These are phyloP conservation scores for Gillenia trifoliata DNA, from an alignment of 306 rosid genomes.

Conservation along the genomic window DNA sequence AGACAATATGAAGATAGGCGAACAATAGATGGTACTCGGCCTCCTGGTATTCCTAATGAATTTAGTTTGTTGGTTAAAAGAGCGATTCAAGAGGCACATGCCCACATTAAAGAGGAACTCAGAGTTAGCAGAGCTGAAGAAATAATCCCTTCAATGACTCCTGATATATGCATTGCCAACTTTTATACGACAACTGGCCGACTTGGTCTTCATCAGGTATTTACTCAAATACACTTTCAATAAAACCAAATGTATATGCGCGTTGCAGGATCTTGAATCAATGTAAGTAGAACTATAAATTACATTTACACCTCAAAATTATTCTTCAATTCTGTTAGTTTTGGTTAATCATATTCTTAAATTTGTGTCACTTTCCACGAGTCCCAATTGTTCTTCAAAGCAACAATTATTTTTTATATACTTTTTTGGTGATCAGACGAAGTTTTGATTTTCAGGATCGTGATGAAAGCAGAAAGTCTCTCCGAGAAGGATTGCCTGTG, in stretches of 20 bases:
- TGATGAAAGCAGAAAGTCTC: constrained; percentile 57
- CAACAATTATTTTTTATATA: background rate
- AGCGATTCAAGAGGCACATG: constrained; percentile 44
- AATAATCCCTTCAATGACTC: constrained; percentile 54
- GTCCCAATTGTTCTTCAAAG: background rate
- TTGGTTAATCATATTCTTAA: background rate
- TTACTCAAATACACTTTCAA: background rate
- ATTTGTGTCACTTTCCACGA: background rate
- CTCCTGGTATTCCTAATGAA: constrained; percentile 43
- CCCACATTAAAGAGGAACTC: constrained; percentile 22
- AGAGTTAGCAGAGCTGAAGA: constrained; percentile 23
- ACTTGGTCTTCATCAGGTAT: constrained; percentile 73
- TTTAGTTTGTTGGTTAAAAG: constrained; percentile 28
- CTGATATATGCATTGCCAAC: constrained; percentile 63
- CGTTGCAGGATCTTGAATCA: background rate
- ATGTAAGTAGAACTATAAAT: background rate
- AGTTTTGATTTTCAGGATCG: constrained; percentile 41
- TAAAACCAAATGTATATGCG: background rate
- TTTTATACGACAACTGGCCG: constrained; percentile 52
- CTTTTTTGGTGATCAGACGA: background rate
- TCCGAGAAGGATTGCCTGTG: constrained; percentile 50
- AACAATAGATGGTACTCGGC: constrained; percentile 27
- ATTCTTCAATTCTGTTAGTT: background rate
- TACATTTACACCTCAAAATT: background rate
- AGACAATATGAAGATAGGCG: constrained; percentile 35